phyloP scores from a whole-genome alignment of 495 filamentous ascomycete genomes.

The Hypoxylon subgilvum region DNA sequence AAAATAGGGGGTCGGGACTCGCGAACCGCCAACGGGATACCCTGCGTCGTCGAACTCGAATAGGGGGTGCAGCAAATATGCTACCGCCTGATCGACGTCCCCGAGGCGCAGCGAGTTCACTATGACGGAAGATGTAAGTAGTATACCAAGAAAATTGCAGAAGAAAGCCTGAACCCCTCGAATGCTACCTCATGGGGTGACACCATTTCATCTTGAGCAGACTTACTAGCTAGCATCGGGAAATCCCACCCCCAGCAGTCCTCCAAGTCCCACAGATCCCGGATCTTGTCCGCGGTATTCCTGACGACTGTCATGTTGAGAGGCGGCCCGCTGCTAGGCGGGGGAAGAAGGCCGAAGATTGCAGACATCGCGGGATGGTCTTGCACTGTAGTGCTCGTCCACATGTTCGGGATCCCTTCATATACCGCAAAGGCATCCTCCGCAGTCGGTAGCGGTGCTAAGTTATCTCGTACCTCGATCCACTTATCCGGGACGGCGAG shows the following conservation, averaged over 20 bases:
- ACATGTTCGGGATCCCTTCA: conserved; percentile 59
- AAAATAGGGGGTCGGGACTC: conserved; percentile 64
- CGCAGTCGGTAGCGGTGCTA: conserved; percentile 55
- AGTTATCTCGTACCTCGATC: conserved; percentile 49
- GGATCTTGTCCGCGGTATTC: conserved; percentile 54
- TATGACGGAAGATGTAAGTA: neutral
- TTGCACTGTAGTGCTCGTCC: conserved; percentile 50
- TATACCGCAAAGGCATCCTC: conserved; percentile 56
- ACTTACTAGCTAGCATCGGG: conserved; percentile 54
- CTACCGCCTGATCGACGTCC: conserved; percentile 52
- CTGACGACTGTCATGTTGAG: conserved; percentile 49
- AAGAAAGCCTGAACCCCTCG: too few relatives aligned
- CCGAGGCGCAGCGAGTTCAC: conserved; percentile 58
- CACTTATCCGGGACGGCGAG: conserved; percentile 46
- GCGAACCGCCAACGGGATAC: conserved; percentile 56
- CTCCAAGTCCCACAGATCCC: conserved; percentile 53
- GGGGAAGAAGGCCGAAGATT: conserved; percentile 57
- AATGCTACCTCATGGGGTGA: too few relatives aligned
- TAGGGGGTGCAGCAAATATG: conserved; percentile 54
- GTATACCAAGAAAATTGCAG: neutral
- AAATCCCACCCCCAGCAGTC: conserved; percentile 63
- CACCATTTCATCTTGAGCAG: too few relatives aligned
- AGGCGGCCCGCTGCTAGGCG: conserved; percentile 44
- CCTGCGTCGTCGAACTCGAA: conserved; percentile 60
- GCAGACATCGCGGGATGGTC: conserved; percentile 60